Evolutionary conservation across 257 asterid species (phyloP).

Genomic region (Solanum commersonii): DNA sequence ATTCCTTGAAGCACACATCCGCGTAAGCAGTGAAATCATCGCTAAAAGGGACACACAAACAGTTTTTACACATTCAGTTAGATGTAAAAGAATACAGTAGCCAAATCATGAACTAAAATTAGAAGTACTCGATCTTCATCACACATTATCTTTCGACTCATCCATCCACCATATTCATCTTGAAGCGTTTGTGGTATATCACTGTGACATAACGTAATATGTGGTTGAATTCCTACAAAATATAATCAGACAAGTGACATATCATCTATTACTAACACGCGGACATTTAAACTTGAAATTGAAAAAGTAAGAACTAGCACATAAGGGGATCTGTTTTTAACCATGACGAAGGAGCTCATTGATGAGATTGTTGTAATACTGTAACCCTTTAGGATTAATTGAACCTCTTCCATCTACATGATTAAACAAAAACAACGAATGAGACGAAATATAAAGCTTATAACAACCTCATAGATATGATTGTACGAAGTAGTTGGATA

Average conservation of each 20-base stretch:
- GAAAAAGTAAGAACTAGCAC: slow-evolving; percentile 9
- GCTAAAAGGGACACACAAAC: slow-evolving; percentile 15
- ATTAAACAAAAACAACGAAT: neutral
- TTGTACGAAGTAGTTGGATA: neutral
- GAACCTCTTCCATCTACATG: slow-evolving; percentile 17
- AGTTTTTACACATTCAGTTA: neutral
- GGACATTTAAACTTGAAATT: neutral
- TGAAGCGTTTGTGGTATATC: slow-evolving; percentile 58
- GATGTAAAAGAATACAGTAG: neutral
- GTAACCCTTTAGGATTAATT: slow-evolving; percentile 2
- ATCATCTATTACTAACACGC: neutral
- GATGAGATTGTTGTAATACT: slow-evolving; percentile 29
- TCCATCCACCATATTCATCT: slow-evolving; percentile 55
- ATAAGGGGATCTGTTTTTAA: neutral
- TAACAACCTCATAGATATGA: neutral
- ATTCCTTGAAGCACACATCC: slow-evolving; percentile 48
- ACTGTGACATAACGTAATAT: slow-evolving; percentile 31
- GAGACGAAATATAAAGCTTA: neutral
- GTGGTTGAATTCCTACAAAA: slow-evolving; percentile 48
- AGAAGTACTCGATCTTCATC: neutral
- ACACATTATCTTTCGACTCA: slow-evolving; percentile 38
- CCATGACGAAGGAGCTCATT: slow-evolving; percentile 27
- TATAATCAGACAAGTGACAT: neutral
- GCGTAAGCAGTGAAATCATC: slow-evolving; percentile 41
- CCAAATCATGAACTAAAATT: neutral